Base-by-base conservation (phyloP, 441 rosid species). In the Adansonia rubrostipa region DNA sequence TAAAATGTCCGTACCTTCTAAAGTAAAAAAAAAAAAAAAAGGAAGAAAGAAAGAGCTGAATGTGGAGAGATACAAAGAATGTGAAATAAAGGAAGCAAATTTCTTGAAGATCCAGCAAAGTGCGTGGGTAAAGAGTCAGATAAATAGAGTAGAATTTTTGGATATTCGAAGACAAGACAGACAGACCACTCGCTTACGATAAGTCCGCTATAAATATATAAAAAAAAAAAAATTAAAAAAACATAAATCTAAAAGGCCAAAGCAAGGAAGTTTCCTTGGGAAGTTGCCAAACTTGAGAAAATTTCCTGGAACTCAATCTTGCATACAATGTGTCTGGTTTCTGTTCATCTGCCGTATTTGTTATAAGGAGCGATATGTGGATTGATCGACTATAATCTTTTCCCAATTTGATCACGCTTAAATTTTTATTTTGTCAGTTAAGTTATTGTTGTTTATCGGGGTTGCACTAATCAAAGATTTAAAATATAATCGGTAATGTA, bases 261-360 rank as follows among this genome's bases (percentile, higher is more conserved):
- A 53, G 60, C 68, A 33, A 20, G 7, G 84, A 82, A 82, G 60
- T 48, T 85, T 80, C 82, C 80, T 20, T 11, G 19, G 15, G 28
- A 24, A 0, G 28, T 24, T 24, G 28, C 28, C 28, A 24, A 24
- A 24, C 28, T 24, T 24, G 28, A 24, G 28, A 24, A 24, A 24
- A 24, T 24, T 24, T 24, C 28, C 28, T 24, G 28, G 28, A 24
- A 24, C 28, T 24, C 28, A 24, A 24, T 24, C 28, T 24, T 24
- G 28, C 28, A 24, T 24, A 24, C 28, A 24, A 24, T 24, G 28
- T 24, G 28, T 24, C 28, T 24, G 28, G 28, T 24, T 24, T 24
- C 28, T 24, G 28, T 24, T 24, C 28, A 24, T 24, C 28, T 24
- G 28, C 28, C 28, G 28, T 24, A 24, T 24, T 24, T 24, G 28